Conservation (phyloP, 2,329 filamentous ascomycete genomes). For the Fusarium drepaniforme region DNA sequence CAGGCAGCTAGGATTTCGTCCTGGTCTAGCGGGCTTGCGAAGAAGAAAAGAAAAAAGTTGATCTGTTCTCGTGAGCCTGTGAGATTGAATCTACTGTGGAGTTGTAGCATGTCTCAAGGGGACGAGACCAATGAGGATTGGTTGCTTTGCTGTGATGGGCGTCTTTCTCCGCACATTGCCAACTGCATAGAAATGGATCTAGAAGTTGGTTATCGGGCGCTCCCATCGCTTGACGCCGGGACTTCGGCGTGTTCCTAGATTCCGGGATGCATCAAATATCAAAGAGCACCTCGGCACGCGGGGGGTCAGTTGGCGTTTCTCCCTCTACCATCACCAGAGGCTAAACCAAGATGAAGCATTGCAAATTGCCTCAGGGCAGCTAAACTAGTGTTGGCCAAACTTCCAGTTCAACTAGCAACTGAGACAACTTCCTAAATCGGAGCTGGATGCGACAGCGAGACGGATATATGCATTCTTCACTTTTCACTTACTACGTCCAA, state of each 20-base stretch:
- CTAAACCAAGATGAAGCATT: not conserved
- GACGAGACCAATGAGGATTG: not conserved
- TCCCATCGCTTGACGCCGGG: not conserved
- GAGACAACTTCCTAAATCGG: not conserved
- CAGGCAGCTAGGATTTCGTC: constrained; percentile 21
- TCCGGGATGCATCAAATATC: not conserved
- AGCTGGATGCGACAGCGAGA: not conserved
- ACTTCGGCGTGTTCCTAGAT: constrained; percentile 5
- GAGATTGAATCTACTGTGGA: constrained; percentile 4
- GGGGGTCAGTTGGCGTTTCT: not conserved
- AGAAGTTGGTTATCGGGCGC: not conserved
- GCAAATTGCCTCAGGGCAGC: not conserved
- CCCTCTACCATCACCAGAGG: not conserved
- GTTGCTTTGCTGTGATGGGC: constrained; percentile 1
- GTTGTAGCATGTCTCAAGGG: not conserved
- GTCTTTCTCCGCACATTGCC: not conserved
- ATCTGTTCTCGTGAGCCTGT: constrained; percentile 27
- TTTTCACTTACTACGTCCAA: not conserved
- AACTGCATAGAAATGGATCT: constrained; percentile 12
- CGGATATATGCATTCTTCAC: not conserved
- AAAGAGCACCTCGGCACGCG: not conserved
- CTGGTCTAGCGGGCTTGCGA: constrained; percentile 12
- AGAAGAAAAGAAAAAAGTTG: constrained; percentile 11
- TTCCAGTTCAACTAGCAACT: not conserved
- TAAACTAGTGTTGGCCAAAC: not conserved